Percentiles rank a stretch among this genome's conserved stretches.
Conservation (phyloP, 495 filamentous ascomycete genomes). For the Pseudevernia furfuracea region DNA sequence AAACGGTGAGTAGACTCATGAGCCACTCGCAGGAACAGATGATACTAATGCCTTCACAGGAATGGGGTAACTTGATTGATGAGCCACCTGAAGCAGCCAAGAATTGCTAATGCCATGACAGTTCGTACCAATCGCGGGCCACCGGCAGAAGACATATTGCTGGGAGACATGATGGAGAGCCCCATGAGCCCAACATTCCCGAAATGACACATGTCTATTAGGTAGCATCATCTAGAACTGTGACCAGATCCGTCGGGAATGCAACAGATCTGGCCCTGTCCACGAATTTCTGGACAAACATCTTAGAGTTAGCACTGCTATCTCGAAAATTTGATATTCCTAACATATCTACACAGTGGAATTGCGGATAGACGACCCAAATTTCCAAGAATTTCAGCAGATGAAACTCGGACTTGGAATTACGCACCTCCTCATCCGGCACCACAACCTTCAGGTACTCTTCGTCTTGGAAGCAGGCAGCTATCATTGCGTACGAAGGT, state of each 20-base stretch:
- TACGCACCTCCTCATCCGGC: slow-evolving; percentile 12
- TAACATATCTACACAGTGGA: not conserved
- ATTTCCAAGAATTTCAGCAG: not conserved
- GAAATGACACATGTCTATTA: slow-evolving; percentile 13
- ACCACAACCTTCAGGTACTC: slow-evolving; percentile 8
- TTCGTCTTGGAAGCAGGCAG: slow-evolving; percentile 13
- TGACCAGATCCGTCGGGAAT: slow-evolving; percentile 7
- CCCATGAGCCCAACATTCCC: slow-evolving; percentile 16
- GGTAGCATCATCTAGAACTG: slow-evolving; percentile 4
- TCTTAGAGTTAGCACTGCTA: not conserved
- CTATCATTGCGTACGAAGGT: slow-evolving; percentile 7
- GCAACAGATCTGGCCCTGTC: slow-evolving; percentile 2
- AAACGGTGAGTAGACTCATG: slow-evolving; percentile 54
- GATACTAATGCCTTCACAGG: slow-evolving; percentile 8
- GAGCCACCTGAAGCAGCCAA: not conserved
- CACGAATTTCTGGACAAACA: slow-evolving; percentile 3
- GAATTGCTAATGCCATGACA: slow-evolving; percentile 30
- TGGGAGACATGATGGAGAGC: slow-evolving; percentile 37
- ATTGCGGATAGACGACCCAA: not conserved
- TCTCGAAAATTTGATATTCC: not conserved
- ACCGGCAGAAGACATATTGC: slow-evolving; percentile 46
- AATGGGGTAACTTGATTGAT: slow-evolving; percentile 38
- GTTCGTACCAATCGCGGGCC: slow-evolving; percentile 50
- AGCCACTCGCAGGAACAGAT: not conserved
- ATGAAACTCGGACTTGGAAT: not conserved